Conservation (phyloP, 805 yeast species). For the Hanseniaspora nectarophila region DNA sequence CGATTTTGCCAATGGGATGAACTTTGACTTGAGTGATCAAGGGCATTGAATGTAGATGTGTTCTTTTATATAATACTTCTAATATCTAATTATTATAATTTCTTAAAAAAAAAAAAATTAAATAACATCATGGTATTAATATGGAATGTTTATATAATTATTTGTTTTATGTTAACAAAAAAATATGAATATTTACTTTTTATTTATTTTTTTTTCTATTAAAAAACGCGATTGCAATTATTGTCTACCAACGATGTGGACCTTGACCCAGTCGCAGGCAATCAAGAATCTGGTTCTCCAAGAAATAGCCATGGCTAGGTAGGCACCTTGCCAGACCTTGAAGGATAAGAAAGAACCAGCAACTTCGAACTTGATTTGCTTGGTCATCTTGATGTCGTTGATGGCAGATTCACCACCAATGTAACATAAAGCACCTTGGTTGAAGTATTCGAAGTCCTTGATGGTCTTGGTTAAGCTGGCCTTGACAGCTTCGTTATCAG, state of each 20-base stretch:
- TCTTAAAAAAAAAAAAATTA: too few species aligned
- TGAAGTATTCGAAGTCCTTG: slow-evolving; percentile 64
- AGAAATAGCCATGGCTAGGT: slow-evolving; percentile 82
- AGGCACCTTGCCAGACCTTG: slow-evolving; percentile 90
- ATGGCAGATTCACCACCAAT: slow-evolving; percentile 89
- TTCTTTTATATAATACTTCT: too few species aligned
- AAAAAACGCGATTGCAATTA: too few species aligned
- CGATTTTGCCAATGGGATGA: not conserved
- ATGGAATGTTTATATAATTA: not conserved
- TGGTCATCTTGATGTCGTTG: slow-evolving; percentile 49
- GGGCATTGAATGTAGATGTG: not conserved
- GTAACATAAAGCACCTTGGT: slow-evolving; percentile 89
- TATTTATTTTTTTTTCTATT: not conserved
- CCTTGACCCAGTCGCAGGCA: slow-evolving; percentile 79
- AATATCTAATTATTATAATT: too few species aligned
- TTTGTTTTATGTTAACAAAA: too few species aligned
- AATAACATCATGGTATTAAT: too few species aligned
- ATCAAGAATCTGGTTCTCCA: slow-evolving; percentile 80
- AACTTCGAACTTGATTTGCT: slow-evolving; percentile 56
- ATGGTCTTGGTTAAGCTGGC: slow-evolving; percentile 38
- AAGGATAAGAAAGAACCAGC: slow-evolving; percentile 73
- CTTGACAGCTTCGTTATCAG: slow-evolving; percentile 27
- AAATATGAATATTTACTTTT: not conserved
- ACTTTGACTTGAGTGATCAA: not conserved
- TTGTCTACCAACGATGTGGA: slow-evolving; percentile 83